Evolutionary conservation across 2,329 filamentous ascomycete genomes (phyloP), one percentile per base, ranked within the genome.

Genomic region (Talaromyces sp.): DNA sequence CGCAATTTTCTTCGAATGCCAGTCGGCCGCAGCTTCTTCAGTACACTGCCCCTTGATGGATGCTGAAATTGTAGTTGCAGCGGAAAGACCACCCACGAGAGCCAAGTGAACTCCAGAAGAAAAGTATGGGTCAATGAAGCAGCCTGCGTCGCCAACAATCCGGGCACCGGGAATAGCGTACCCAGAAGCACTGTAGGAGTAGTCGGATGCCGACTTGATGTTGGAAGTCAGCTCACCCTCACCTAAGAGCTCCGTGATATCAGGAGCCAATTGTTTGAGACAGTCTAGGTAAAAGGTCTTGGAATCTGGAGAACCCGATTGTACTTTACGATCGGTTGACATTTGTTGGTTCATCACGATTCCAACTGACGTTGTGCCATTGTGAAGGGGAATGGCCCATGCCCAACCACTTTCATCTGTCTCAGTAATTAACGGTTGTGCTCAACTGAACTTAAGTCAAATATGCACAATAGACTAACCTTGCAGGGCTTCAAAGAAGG

Each of bases 61-160:
- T 0, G 79, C 78, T 2, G 65, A 63, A 25, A 82, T 80, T 0
- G 80, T 79, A 1, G 69, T 69, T 2, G 79, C 80, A 0, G 81
- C 80, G 0, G 80, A 78, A 0, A 83, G 72, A 5, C 71, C 80
- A 13, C 74, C 69, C 1, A 70, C 59, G 0, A 82, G 44, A 2
- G 81, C 80, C 1, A 82, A 68, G 61, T 83, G 80, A 4, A 80
- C 73, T 8, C 80, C 80, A 0, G 79, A 82, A 0, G 77, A 80
- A 68, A 82, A 83, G 63, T 72, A 77, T 0, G 79, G 79, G 60
- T 82, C 79, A 63, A 82, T 80, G 61, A 82, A 82, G 62, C 73
- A 77, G 1, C 78, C 80, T 0, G 80, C 80, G 60, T 82, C 80
- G 1, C 80, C 80, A 5, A 68, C 73, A n/a, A 81, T 74, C 22